Evolutionary conservation across 2,329 filamentous ascomycete genomes (phyloP), one percentile per base, ranked within the genome.

Genomic region (Trichoderma hamatum): DNA sequence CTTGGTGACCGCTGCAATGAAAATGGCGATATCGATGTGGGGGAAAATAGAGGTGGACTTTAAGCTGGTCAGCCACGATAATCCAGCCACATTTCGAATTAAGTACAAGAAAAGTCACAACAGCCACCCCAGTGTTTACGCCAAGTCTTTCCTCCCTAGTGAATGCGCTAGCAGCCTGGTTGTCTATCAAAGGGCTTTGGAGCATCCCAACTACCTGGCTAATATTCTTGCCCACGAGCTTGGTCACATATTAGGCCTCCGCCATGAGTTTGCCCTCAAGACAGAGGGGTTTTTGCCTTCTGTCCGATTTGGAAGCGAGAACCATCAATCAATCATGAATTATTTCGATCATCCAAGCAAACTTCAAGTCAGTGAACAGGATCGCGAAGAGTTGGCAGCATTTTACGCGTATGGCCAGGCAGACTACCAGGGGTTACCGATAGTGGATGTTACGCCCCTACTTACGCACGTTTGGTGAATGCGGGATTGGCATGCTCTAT

Each of bases 221-320:
- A 67, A 67, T 16, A 59, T 59, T 24, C 30, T 67, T 9, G 52
- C 10, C 11, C 63, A 67, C 19, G 63, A 67, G 13, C 1, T 67
- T 7, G 63, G 63, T 0, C 63, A 67, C 1, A 59, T 67, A 9
- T 10, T 51, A 0, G 63, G 63, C 3, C 54, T 59, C 1, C 54
- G 63, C 0, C 63, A 67, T 11, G 54, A n/a, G 4, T 67, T 59
- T 59, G 64, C 54, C 0, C n/a, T 14, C 6, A 3, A n/a, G 13
- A 49, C 3, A 46, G 28, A 59, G 9, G 3, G 3, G 13, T 16
- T 0, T n/a, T 39, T 5, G 14, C 26, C 0, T 14, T 67, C 54
- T 14, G 64, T 67, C 0, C 55, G 13, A 3, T 24, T 58, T 21
- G 64, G 64, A 13, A 30, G 14, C 14, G 9, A 39, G 28, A 49